These are phyloP conservation scores for Colletotrichum liriopes DNA, from an alignment of 2,329 filamentous ascomycete species.

Conservation along the genomic window DNA sequence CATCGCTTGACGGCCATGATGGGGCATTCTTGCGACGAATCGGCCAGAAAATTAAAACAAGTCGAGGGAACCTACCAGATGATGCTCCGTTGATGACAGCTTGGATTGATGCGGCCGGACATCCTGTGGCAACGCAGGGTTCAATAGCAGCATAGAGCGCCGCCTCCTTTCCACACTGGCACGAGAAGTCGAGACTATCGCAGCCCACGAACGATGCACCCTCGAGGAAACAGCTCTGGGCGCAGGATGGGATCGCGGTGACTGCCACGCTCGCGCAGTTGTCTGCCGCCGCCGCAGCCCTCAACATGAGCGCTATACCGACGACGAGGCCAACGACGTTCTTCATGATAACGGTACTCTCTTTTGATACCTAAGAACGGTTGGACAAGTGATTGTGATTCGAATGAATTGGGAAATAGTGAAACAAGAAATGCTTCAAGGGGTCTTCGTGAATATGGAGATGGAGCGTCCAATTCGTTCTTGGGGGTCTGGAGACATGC, in stretches of 20 bases:
- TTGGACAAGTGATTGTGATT: neutral
- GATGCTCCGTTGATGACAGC: conserved; percentile 49
- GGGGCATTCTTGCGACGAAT: accelerated
- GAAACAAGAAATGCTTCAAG: conserved; percentile 35
- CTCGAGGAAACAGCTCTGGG: conserved; percentile 49
- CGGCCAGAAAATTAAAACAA: neutral
- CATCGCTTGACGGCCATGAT: neutral
- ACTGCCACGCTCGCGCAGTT: conserved; percentile 49
- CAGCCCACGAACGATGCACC: conserved; percentile 49
- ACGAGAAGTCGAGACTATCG: conserved; percentile 47
- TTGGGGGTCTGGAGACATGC: conserved; percentile 15
- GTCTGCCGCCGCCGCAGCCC: conserved; percentile 16
- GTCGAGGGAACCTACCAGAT: conserved; percentile 15
- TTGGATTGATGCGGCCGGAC: conserved; percentile 45
- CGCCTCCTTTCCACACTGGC: conserved; percentile 47
- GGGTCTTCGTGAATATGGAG: conserved; percentile 17
- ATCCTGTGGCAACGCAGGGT: conserved; percentile 50
- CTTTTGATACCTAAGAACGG: neutral
- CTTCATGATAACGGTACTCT: conserved; percentile 9
- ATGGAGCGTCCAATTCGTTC: conserved; percentile 33
- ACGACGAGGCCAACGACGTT: neutral
- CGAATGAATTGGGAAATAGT: conserved; percentile 17
- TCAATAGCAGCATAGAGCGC: conserved; percentile 47
- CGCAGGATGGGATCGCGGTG: conserved; percentile 48
- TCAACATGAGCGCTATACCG: conserved; percentile 3